Evolutionary conservation across 2,329 filamentous ascomycete genomes (phyloP).

Genomic region (Neobulgaria alba): DNA sequence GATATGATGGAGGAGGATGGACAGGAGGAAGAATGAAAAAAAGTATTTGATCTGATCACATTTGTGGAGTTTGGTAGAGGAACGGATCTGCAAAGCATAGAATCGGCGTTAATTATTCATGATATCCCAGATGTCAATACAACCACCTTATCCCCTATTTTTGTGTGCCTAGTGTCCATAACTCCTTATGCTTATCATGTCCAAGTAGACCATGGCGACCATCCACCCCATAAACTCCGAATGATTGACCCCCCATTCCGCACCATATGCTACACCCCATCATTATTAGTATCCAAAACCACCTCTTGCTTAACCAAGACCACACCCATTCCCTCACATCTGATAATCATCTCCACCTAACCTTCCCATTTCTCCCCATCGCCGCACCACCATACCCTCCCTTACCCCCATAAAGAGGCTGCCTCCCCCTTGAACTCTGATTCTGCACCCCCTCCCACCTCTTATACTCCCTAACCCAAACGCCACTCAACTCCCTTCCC

Average conservation of each 20-base stretch:
- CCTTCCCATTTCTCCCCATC: constrained; percentile 14
- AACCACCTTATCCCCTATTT: not conserved
- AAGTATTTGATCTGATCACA: not conserved
- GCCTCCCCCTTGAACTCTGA: constrained; percentile 26
- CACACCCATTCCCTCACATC: no score
- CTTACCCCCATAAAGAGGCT: constrained; percentile 1
- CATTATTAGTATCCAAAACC: no score
- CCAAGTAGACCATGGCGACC: no score
- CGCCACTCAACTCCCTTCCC: constrained; percentile 39
- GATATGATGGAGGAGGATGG: constrained; percentile 38
- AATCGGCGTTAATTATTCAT: constrained; percentile 18
- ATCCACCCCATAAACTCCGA: no score
- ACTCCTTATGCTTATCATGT: not conserved
- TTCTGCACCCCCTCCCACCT: constrained; percentile 39
- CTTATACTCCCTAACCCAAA: constrained; percentile 50
- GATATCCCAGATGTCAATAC: constrained; percentile 2
- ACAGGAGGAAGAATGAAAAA: constrained; percentile 25
- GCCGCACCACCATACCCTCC: constrained; percentile 18
- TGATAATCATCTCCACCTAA: constrained; percentile 5
- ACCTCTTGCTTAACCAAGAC: no score
- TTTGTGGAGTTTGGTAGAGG: constrained; percentile 6
- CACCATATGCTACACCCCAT: no score
- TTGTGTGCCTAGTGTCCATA: not conserved
- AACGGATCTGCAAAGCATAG: constrained; percentile 17
- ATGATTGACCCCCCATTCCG: no score